Evolutionary conservation across 805 yeast genomes (phyloP).

Genomic region (Cyberlindnera meyerae): DNA sequence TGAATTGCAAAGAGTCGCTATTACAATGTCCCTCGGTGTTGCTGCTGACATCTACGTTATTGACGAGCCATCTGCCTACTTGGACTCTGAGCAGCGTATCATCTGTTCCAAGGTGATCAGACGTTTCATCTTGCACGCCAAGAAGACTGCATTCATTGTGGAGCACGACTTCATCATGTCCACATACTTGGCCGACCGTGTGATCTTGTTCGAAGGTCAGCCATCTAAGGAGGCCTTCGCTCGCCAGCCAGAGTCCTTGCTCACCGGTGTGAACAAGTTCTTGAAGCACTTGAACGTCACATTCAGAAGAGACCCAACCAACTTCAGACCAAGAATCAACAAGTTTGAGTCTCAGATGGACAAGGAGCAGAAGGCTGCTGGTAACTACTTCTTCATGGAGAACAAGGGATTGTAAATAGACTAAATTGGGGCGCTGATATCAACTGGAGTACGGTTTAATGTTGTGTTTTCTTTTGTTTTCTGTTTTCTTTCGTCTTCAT

Average conservation of each 20-base stretch:
- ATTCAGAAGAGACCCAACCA: slow-evolving; percentile 98
- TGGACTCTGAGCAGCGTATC: slow-evolving; percentile 99
- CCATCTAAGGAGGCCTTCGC: slow-evolving; percentile 88
- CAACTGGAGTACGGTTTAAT: no score
- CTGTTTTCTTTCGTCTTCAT: no score
- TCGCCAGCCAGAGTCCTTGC: slow-evolving; percentile 82
- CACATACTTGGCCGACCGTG: slow-evolving; percentile 97
- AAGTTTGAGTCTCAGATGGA: slow-evolving; percentile 98
- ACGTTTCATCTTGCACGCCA: slow-evolving; percentile 91
- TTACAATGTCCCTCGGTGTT: slow-evolving; percentile 88
- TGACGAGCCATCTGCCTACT: slow-evolving; percentile 98
- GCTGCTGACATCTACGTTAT: slow-evolving; percentile 95
- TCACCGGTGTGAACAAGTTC: slow-evolving; percentile 96
- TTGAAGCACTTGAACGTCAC: slow-evolving; percentile 96
- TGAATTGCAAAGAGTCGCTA: slow-evolving; percentile 99
- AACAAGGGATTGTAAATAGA: slow-evolving; percentile 39
- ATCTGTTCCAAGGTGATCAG: slow-evolving; percentile 97
- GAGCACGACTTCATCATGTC: slow-evolving; percentile 99
- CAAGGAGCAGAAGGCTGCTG: slow-evolving; percentile 88
- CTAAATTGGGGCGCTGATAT: no score
- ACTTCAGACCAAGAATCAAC: slow-evolving; percentile 98
- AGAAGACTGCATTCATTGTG: slow-evolving; percentile 97
- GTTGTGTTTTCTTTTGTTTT: neutral
- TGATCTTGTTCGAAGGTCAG: slow-evolving; percentile 94
- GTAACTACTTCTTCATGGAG: slow-evolving; percentile 96